phyloP scores from a whole-genome alignment of 2,329 filamentous ascomycete species.

The Alternaria alternata region DNA sequence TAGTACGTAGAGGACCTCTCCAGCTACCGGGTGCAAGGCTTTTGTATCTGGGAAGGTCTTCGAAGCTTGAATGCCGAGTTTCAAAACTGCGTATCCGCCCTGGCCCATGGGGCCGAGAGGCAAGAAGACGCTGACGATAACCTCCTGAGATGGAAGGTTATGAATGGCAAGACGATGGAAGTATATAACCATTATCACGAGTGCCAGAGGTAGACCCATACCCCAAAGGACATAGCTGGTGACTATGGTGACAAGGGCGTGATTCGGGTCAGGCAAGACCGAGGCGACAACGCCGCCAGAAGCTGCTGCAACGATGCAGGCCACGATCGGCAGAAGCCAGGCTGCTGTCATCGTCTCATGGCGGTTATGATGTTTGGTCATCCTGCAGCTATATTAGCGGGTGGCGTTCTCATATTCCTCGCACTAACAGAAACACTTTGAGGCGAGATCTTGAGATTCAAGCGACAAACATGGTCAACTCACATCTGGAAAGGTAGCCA shows the following conservation, averaged over 20 bases:
- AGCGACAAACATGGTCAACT: neutral
- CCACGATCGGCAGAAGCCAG: constrained; percentile 71
- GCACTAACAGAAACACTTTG: neutral
- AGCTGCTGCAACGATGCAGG: constrained; percentile 70
- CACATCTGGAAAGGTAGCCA: constrained; percentile 42
- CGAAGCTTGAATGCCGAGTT: constrained; percentile 56
- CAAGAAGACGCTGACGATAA: constrained; percentile 72
- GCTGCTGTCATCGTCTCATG: constrained; percentile 66
- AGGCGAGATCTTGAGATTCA: neutral
- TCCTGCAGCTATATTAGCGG: constrained; percentile 20
- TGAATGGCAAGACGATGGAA: constrained; percentile 74
- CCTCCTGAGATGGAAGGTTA: constrained; percentile 69
- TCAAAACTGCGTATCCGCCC: constrained; percentile 67
- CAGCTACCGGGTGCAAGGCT: constrained; percentile 52
- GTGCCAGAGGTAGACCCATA: constrained; percentile 66
- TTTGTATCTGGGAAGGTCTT: constrained; percentile 51
- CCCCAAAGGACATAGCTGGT: constrained; percentile 73
- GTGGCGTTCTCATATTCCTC: neutral
- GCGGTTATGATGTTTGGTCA: constrained; percentile 37
- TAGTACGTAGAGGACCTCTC: constrained; percentile 65
- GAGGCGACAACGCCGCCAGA: constrained; percentile 69
- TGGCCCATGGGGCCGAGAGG: constrained; percentile 73
- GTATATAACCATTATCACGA: constrained; percentile 70
- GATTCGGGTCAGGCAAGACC: constrained; percentile 61
- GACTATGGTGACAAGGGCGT: constrained; percentile 68